Conservation (phyloP, 140 eudicot species). For the Erigeron philadelphicus region DNA sequence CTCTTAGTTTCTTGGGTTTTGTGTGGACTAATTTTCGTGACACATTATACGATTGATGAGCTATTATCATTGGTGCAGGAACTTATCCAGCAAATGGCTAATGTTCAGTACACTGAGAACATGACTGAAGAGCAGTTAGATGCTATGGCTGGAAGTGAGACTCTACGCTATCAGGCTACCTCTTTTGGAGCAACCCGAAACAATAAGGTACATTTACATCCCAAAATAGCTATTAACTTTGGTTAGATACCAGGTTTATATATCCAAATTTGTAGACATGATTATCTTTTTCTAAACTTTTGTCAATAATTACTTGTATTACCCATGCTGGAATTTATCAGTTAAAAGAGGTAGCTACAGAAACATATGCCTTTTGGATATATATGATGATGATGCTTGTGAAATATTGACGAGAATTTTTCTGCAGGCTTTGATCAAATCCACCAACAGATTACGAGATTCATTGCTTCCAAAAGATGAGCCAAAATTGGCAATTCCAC, state of each 20-base stretch:
- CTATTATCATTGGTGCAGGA: slow-evolving; percentile 47
- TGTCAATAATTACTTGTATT: too few species aligned
- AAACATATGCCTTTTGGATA: slow-evolving; percentile 12
- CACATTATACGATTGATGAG: slow-evolving; percentile 3
- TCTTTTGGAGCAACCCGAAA: slow-evolving; percentile 89
- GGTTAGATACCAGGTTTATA: too few species aligned
- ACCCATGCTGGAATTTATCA: background rate
- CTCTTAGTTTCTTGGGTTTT: slow-evolving; percentile 1
- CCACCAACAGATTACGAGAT: slow-evolving; percentile 91
- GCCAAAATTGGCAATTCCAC: slow-evolving; percentile 92
- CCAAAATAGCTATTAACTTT: background rate
- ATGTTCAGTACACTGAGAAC: slow-evolving; percentile 96
- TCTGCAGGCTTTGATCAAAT: slow-evolving; percentile 78
- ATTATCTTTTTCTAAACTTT: too few species aligned
- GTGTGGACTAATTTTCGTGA: background rate
- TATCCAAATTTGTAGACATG: too few species aligned
- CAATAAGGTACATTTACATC: slow-evolving; percentile 60
- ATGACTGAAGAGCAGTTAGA: slow-evolving; percentile 99
- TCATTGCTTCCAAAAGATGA: slow-evolving; percentile 93
- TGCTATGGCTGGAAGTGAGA: slow-evolving; percentile 99
- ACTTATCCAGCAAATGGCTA: slow-evolving; percentile 97
- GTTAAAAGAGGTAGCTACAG: background rate
- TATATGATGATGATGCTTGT: background rate
- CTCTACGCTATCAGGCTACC: slow-evolving; percentile 87
- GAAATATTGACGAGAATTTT: slow-evolving; percentile 13